Evolutionary conservation across 768 basidiomycete genomes (phyloP).

Genomic region (Harrya chromipes): DNA sequence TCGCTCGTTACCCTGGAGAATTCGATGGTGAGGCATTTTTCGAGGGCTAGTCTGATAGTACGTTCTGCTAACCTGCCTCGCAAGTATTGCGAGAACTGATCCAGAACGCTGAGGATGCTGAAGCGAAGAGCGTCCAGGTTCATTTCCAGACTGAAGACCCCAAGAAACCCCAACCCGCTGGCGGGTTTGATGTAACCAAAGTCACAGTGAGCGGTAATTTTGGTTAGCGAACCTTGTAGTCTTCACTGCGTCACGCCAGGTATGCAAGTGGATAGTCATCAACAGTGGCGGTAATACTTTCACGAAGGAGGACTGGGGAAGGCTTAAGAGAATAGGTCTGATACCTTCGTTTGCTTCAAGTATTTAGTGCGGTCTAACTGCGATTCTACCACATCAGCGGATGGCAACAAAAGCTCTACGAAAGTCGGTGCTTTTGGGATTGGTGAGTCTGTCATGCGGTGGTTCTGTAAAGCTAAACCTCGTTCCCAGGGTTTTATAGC

Average conservation of each 20-base stretch:
- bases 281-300: slow-evolving; percentile 12
- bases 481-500: slow-evolving; percentile 14
- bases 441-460: neutral
- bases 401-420: slow-evolving; percentile 9
- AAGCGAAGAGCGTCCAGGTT: slow-evolving; percentile 33
- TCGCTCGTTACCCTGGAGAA: slow-evolving; percentile 16
- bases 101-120: slow-evolving; percentile 53
- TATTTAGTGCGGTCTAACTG: neutral
- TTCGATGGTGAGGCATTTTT: neutral
- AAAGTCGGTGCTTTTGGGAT: slow-evolving; percentile 20
- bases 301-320: slow-evolving; percentile 8
- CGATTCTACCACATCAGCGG: neutral
- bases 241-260: neutral
- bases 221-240: neutral
- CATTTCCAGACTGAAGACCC: slow-evolving; percentile 32
- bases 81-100: slow-evolving; percentile 48
- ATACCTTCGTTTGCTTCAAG: neutral
- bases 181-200: neutral
- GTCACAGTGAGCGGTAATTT: neutral
- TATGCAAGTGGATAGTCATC: slow-evolving; percentile 12
- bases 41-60: neutral
- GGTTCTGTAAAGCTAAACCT: neutral
- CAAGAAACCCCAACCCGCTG: neutral
- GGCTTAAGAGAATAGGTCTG: slow-evolving; percentile 14
- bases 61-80: neutral